phyloP scores from a whole-genome alignment of 2,329 filamentous ascomycete species.

The Biscogniauxia marginata region DNA sequence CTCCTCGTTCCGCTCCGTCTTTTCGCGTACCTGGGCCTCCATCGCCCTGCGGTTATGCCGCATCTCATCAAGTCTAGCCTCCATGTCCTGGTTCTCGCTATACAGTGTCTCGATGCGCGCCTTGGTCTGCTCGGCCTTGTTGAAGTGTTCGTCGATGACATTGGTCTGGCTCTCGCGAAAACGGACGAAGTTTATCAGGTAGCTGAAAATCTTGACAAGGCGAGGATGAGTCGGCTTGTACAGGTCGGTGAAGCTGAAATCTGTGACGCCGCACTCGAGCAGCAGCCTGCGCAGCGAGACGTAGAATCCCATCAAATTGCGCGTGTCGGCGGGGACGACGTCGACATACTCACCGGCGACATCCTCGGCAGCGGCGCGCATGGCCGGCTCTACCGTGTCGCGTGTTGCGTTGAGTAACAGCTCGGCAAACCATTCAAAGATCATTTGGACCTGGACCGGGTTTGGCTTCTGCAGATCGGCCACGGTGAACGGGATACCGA shows the following conservation, averaged over 20 bases:
- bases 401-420: constrained; percentile 90
- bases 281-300: constrained; percentile 77
- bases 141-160: constrained; percentile 91
- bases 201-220: constrained; percentile 92
- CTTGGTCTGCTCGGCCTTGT: constrained; percentile 84
- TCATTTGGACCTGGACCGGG: constrained; percentile 90
- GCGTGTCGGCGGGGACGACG: constrained; percentile 80
- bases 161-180: constrained; percentile 91
- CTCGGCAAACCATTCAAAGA: constrained; percentile 97
- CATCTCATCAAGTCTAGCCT: constrained; percentile 77
- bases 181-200: constrained; percentile 97
- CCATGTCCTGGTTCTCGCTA: constrained; percentile 82
- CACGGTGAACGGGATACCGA: constrained; percentile 84
- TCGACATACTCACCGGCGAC: constrained; percentile 82
- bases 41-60: constrained; percentile 75
- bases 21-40: constrained; percentile 79
- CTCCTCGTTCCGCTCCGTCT: constrained; percentile 81
- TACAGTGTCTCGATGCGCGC: constrained; percentile 83
- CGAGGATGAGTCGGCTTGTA: constrained; percentile 88
- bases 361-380: constrained; percentile 88
- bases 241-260: constrained; percentile 91
- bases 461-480: constrained; percentile 92
- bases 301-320: constrained; percentile 96
- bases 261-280: constrained; percentile 83
- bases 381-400: constrained; percentile 89